Conservation (phyloP, 1,284 basidiomycete genomes). For the Lentinula novae-zelandiae region DNA sequence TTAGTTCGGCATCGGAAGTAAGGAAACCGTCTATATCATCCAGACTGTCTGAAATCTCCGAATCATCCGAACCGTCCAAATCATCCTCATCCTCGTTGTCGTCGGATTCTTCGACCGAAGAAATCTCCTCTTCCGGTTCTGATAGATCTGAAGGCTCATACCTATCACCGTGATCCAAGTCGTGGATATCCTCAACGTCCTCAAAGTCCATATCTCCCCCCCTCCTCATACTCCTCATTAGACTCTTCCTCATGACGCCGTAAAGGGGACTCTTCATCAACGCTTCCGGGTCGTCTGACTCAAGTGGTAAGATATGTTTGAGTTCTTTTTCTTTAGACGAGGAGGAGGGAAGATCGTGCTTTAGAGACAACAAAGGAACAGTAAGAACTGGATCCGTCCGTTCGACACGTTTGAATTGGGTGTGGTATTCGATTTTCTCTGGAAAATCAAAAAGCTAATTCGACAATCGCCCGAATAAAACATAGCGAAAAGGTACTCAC, state of each 20-base stretch:
- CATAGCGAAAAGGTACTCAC: conserved; percentile 36
- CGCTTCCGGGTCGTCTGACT: conserved; percentile 51
- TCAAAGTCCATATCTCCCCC: not conserved
- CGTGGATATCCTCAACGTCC: not conserved
- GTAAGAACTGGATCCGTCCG: conserved; percentile 73
- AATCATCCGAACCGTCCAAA: not conserved
- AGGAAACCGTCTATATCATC: not conserved
- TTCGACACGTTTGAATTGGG: conserved; percentile 65
- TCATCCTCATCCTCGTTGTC: not conserved
- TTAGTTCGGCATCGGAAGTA: not conserved
- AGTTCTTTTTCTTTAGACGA: not conserved
- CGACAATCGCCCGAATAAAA: conserved; percentile 2
- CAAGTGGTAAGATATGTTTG: conserved; percentile 62
- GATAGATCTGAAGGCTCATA: not conserved
- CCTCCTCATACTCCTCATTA: not conserved
- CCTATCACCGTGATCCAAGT: no score
- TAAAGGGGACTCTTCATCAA: conserved; percentile 48
- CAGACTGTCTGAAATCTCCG: not conserved
- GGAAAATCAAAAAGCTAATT: not conserved
- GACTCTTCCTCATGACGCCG: not conserved
- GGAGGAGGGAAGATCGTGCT: conserved; percentile 42
- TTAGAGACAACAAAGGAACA: conserved; percentile 68
- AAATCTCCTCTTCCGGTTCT: not conserved
- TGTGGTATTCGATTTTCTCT: conserved; percentile 83
- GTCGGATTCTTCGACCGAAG: not conserved